Conservation (phyloP, 176 grass and related monocot species). For the Raddia distichophylla region DNA sequence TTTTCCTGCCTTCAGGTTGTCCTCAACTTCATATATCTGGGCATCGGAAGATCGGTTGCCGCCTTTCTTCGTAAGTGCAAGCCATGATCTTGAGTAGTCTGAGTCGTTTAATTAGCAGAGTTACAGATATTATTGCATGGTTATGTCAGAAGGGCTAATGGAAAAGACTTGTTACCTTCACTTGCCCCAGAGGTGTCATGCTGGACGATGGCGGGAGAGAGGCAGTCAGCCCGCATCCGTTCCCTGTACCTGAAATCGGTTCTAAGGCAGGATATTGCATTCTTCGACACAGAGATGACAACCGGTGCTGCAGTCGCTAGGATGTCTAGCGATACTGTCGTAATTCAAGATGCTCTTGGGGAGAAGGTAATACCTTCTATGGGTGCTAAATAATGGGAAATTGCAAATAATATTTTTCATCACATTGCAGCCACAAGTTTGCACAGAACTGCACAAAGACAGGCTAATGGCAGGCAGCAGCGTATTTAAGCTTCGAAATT, state of each 20-base stretch:
- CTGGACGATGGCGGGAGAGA: slow-evolving; percentile 63
- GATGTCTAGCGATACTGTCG: slow-evolving; percentile 58
- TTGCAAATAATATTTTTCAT: slow-evolving; percentile 5
- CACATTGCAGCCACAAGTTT: neutral
- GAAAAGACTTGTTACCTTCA: slow-evolving; percentile 8
- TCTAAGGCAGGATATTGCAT: slow-evolving; percentile 59
- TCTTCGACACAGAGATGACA: slow-evolving; percentile 68
- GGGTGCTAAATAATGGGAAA: neutral
- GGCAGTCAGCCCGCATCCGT: slow-evolving; percentile 58
- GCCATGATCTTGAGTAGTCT: neutral
- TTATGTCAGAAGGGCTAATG: neutral
- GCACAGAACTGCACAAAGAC: neutral
- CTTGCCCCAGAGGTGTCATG: slow-evolving; percentile 58
- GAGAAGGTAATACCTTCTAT: slow-evolving; percentile 57
- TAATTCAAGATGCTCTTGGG: slow-evolving; percentile 59
- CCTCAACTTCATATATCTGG: slow-evolving; percentile 67
- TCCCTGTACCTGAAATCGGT: slow-evolving; percentile 57
- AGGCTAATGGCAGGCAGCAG: neutral
- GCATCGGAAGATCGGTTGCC: slow-evolving; percentile 42
- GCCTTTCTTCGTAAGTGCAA: slow-evolving; percentile 69
- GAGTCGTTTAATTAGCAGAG: neutral
- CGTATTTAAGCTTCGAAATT: neutral
- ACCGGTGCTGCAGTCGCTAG: slow-evolving; percentile 57
- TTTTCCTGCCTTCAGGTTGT: slow-evolving; percentile 46
- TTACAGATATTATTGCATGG: neutral